These are phyloP conservation scores for Daucus carota DNA, from an alignment of 129 eudicot genomes.

Conservation along the genomic window DNA sequence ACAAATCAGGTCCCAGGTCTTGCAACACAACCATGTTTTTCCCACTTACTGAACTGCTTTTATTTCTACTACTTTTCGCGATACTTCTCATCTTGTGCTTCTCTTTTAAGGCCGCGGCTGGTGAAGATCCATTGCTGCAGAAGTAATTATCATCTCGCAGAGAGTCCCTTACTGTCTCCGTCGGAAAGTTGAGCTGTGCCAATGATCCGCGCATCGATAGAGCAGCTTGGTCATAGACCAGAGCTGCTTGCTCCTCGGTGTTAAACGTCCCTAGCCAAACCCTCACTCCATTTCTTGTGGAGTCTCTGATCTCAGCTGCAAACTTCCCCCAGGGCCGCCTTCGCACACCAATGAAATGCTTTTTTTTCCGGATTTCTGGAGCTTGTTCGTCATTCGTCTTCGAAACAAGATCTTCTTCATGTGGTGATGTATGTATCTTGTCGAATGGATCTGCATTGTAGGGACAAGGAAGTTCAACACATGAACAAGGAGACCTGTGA, in stretches of 20 bases:
- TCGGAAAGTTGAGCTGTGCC: background rate
- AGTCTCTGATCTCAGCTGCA: background rate
- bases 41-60: background rate
- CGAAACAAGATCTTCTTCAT: background rate
- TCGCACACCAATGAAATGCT: background rate
- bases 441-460: background rate
- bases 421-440: too few relatives aligned
- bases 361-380: background rate
- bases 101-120: background rate
- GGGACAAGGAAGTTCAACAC: background rate
- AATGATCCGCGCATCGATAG: slow-evolving; percentile 1
- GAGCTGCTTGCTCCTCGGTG: background rate
- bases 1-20: background rate
- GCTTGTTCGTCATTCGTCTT: background rate
- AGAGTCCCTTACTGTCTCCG: background rate
- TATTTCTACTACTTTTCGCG: background rate
- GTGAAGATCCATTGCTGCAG: background rate
- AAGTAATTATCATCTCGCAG: background rate
- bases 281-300: background rate
- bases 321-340: slow-evolving; percentile 1
- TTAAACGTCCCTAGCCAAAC: background rate
- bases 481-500: background rate
- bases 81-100: background rate
- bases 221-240: background rate
- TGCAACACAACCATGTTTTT: background rate